Percentiles rank a stretch among this genome's conserved stretches.
Evolutionary conservation across 345 rosid genomes (phyloP).

Genomic region (Sisymbrium altissimum): DNA sequence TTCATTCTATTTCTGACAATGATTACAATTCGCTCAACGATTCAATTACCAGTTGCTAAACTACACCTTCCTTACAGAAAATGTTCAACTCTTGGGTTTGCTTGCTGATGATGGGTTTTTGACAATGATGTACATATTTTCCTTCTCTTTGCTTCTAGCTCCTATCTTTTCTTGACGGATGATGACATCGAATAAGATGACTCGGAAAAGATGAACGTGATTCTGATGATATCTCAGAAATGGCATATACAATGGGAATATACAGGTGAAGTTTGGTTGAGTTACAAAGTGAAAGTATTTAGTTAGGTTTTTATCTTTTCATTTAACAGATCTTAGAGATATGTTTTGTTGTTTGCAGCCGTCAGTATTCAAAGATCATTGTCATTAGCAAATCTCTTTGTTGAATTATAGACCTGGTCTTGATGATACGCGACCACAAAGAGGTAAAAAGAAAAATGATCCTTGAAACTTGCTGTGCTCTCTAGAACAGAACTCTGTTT

Average conservation of each 20-base stretch:
- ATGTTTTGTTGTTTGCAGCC: slow-evolving; percentile 50
- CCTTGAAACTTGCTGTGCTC: background rate
- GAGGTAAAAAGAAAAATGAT: slow-evolving; percentile 49
- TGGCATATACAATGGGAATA: slow-evolving; percentile 83
- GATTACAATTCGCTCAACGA: too few relatives aligned
- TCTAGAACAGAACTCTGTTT: too few relatives aligned
- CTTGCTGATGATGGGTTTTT: too few relatives aligned
- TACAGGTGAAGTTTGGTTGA: slow-evolving; percentile 40
- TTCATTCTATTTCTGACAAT: too few relatives aligned
- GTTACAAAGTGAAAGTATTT: background rate
- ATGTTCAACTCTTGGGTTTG: too few relatives aligned
- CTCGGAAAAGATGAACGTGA: slow-evolving; percentile 93
- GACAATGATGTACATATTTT: too few relatives aligned
- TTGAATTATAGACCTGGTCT: slow-evolving; percentile 96
- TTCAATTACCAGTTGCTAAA: too few relatives aligned
- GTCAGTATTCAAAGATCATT: slow-evolving; percentile 67
- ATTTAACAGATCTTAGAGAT: slow-evolving; percentile 8
- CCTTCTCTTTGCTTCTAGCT: too few relatives aligned
- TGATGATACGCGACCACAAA: slow-evolving; percentile 87
- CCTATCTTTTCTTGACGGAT: too few relatives aligned
- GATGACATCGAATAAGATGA: too few relatives aligned
- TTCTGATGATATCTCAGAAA: slow-evolving; percentile 66
- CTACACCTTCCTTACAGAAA: too few relatives aligned
- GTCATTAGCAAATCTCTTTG: slow-evolving; percentile 77
- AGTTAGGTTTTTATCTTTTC: background rate